Base-by-base conservation (phyloP, 768 basidiomycete genomes). In the Sporobolomyces phaffii region DNA sequence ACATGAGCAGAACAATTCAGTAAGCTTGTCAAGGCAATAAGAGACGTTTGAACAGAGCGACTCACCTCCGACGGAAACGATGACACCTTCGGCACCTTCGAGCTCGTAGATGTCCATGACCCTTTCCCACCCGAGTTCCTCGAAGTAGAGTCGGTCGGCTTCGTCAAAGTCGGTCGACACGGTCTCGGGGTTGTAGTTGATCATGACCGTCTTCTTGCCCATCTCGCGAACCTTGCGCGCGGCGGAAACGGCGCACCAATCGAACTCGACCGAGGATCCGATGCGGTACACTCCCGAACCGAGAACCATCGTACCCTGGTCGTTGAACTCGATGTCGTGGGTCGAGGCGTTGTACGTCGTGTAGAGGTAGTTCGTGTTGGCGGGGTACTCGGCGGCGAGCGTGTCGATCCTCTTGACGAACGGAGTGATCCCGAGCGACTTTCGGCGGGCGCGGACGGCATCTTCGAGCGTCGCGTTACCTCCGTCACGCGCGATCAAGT, bases 391-490 rank as follows among this genome's bases (percentile, higher is more conserved):
- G 33, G 96, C 94, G 15, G 96, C 96, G 61, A 98, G 93, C 0
- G 96, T 98, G 74, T 99, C 96, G 77, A 97, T 99, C 77, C 98
- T 94, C 82, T 98, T 98, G 79, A 96, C 89, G 77, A 91, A 94
- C 0, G 93, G 93, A 17, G 82, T 82, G 73, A 98, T 87, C 38
- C 83, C 84, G 51, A 79, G 78, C 78, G 98, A 94, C 76, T 90
- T 87, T 62, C 94, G 88, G 56, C 92, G 82, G 45, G 88, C 84
- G 64, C 94, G 90, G 34, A 98, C 86, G 47, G 92, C 92, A 45
- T 98, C 85, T 77, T 94, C 94, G 18, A 89, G 96, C 15, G 43
- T 82, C 43, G 81, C 81, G 13, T 45, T n/a, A 33, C 68, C 68
- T 44, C 61, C 66, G 57, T 68, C 57, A 17, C 60, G 56, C 10